These are phyloP conservation scores for Westerdykella aurantiaca DNA, from an alignment of 2,329 filamentous ascomycete genomes.

Conservation along the genomic window DNA sequence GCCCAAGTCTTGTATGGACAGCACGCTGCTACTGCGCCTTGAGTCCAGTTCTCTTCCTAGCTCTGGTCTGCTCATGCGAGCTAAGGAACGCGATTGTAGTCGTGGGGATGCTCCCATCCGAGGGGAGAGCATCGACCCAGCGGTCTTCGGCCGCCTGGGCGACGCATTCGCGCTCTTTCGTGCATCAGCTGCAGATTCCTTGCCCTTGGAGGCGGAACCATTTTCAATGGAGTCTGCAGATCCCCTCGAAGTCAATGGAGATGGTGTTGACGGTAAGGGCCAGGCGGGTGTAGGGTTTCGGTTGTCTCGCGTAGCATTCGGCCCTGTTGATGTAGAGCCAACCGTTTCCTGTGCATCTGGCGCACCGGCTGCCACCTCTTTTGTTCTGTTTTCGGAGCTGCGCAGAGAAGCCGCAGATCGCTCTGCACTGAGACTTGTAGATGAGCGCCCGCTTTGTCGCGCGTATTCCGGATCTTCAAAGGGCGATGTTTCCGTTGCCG, in stretches of 20 bases:
- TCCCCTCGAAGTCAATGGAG: slow-evolving; percentile 4
- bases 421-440: slow-evolving; percentile 16
- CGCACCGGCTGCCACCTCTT: too few relatives aligned
- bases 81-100: slow-evolving; percentile 9
- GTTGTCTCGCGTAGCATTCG: too few relatives aligned
- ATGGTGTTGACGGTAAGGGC: slow-evolving; percentile 2
- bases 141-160: not conserved
- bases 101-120: slow-evolving; percentile 10
- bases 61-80: slow-evolving; percentile 15
- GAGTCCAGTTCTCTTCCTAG: slow-evolving; percentile 6
- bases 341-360: too few relatives aligned
- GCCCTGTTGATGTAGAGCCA: too few relatives aligned
- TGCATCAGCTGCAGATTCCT: not conserved
- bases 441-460: slow-evolving; percentile 21
- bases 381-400: not conserved
- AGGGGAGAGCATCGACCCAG: slow-evolving; percentile 1
- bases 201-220: not conserved
- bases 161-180: not conserved
- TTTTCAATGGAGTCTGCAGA: slow-evolving; percentile 2
- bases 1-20: slow-evolving; percentile 28
- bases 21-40: slow-evolving; percentile 12
- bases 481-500: slow-evolving; percentile 10
- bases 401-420: slow-evolving; percentile 16
- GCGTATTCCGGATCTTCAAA: slow-evolving; percentile 7
- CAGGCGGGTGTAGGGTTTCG: not conserved